phyloP scores from a whole-genome alignment of 345 rosid genomes.

The Melaleuca quinquenervia region DNA sequence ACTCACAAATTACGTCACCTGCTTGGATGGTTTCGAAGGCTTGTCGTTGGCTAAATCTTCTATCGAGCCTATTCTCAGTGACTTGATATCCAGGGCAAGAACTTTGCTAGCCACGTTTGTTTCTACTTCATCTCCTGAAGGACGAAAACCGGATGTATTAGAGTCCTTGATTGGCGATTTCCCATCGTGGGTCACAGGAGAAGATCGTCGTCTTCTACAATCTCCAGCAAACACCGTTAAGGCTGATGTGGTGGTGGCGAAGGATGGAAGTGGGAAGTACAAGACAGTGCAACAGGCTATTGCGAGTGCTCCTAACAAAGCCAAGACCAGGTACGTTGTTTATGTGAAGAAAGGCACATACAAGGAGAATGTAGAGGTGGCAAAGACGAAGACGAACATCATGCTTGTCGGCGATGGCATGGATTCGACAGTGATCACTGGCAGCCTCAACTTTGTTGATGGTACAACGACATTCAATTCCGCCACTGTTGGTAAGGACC shows the following conservation, averaged over 20 bases:
- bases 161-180: constrained; percentile 8
- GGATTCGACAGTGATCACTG: constrained; percentile 51
- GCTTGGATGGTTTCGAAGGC: constrained; percentile 44
- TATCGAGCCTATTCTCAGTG: constrained; percentile 23
- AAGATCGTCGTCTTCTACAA: constrained; percentile 36
- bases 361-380: constrained; percentile 56
- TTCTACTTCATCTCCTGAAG: constrained; percentile 10
- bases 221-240: constrained; percentile 18
- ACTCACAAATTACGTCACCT: constrained; percentile 72
- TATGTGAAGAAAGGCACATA: constrained; percentile 72
- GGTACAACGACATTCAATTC: constrained; percentile 66
- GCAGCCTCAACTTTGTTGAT: constrained; percentile 42
- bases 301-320: constrained; percentile 46
- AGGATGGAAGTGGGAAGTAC: constrained; percentile 69
- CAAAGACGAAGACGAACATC: constrained; percentile 52
- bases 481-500: constrained; percentile 58
- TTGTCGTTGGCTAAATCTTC: constrained; percentile 1
- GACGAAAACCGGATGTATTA: not conserved
- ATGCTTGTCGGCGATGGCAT: constrained; percentile 79
- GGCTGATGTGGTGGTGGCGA: constrained; percentile 61
- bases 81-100: constrained; percentile 46
- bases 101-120: constrained; percentile 48
- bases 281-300: constrained; percentile 65
- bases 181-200: constrained; percentile 51
- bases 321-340: constrained; percentile 44